Base-by-base conservation (phyloP, 2,329 filamentous ascomycete genomes). In the Pseudopyrenochaeta lycopersici region DNA sequence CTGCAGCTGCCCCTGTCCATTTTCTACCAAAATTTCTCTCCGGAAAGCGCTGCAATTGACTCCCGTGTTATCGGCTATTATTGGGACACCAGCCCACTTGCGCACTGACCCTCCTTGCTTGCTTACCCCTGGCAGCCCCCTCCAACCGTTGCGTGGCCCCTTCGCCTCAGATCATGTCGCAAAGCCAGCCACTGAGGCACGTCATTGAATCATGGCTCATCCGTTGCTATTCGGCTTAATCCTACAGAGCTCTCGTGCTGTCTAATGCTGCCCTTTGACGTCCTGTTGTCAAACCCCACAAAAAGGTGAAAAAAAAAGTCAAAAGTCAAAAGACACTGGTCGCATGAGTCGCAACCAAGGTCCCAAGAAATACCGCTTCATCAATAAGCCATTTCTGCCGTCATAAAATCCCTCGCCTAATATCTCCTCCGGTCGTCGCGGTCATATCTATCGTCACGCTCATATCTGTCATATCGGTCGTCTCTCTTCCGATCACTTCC, bases 141-240 rank as follows among this genome's bases (percentile, higher is more conserved):
- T 39, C 23, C 15, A 39, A 39, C 40, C 40, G 40, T 30, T 42
- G 40, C 27, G 40, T 42, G 40, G 40, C 40, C 40, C 35, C 51
- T 49, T 42, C 53, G 53, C 52, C 36, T 56, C 53, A 59, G 29
- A 59, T 46, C 53, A 50, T 50, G 56, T 59, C 53, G 56, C 56
- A 48, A 29, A n/a, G 23, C 17, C n/a, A 29, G 23, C 39, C 39
- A 11, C 33, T 52, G 32, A 35, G 31, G 48, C 52, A 56, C 53
- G 52, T 56, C 56, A 50, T 50, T 44, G 49, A 48, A 42, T 39
- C 20, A 47, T 21, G 14, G 38, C 27, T 43, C 38, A 30, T 32
- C 30, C 18, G 35, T 32, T 17, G 6, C 35, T n/a, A 18, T 42
- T 35, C 46, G 17, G n/a, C n/a, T 27, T 21, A 23, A 27, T 35